Base-by-base conservation (phyloP, 192 early-diverging fungal species). In the Geosiphon pyriformis region DNA sequence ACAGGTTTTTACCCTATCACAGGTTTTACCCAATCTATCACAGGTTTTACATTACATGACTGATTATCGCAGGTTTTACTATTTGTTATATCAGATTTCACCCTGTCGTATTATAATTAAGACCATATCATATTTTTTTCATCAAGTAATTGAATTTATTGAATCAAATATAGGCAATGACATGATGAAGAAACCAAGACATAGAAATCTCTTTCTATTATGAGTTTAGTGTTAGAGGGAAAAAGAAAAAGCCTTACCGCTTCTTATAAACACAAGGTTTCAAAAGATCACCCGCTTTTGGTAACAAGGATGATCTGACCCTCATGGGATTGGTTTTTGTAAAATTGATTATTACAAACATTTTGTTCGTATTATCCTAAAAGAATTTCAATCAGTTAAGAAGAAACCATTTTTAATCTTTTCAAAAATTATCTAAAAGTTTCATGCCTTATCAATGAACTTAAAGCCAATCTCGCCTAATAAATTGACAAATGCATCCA, bases 331-430 rank as follows among this genome's bases (percentile, higher is more conserved):
- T 64, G 17, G 61, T 68, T 75, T 98, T 87, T 66, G 82, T 70
- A 61, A 95, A 92, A 34, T 94, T 87, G 25, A 98, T 80, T 73
- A 95, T 77, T 47, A 93, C 85, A 85, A 98, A 98, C 95, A 98
- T 98, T 62, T 93, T 95, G 83, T 94, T 95, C 27, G 78, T 76
- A 12, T 84, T 77, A 64, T 94, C 88, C 79, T 88, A 72, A 62
- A 31, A 17, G 22, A 27, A 6, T 11, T 22, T 65, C 25, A 15
- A 18, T 69, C 33, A 69, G 66, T 25, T 69, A 61, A 33, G 23
- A 69, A 11, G 2, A 42, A 48, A 17, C 1, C 47, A 17, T 26
- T 65, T 30, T 65, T 60, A 15, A 65, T 12, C 32, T n/a, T 29
- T 35, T 65, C 23, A 15, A 47, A 17, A 12, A 49, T 23, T 20